phyloP scores from a whole-genome alignment of 2,329 filamentous ascomycete species.

The Epichloe hybrida region DNA sequence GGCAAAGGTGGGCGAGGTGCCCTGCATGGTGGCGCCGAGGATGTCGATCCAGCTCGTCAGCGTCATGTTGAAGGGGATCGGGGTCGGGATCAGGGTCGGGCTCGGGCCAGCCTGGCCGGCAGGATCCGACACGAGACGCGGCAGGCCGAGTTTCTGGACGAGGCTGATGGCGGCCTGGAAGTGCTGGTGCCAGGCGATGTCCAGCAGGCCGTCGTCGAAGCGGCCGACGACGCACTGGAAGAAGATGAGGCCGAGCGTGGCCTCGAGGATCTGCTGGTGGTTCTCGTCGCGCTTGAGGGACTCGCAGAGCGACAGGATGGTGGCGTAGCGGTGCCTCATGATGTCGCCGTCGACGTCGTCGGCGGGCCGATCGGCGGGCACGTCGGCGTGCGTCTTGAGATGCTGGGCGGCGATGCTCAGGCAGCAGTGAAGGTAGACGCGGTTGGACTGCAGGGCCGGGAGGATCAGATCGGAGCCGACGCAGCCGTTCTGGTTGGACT shows the following conservation, averaged over 20 bases:
- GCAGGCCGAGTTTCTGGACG: slow-evolving; percentile 72
- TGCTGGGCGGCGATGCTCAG: slow-evolving; percentile 87
- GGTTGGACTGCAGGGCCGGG: slow-evolving; percentile 80
- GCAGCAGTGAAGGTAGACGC: slow-evolving; percentile 89
- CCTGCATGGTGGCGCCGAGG: slow-evolving; percentile 82
- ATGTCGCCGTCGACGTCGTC: slow-evolving; percentile 82
- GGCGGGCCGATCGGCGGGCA: slow-evolving; percentile 44
- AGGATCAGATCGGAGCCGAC: slow-evolving; percentile 72
- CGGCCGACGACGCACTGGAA: slow-evolving; percentile 88
- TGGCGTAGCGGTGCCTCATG: slow-evolving; percentile 79
- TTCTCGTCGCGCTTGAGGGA: slow-evolving; percentile 68
- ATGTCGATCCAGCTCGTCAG: slow-evolving; percentile 94
- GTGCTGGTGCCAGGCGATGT: slow-evolving; percentile 95
- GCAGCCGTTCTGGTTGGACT: slow-evolving; percentile 76
- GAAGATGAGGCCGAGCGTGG: slow-evolving; percentile 88
- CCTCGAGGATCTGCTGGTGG: slow-evolving; percentile 80
- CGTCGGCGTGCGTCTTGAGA: slow-evolving; percentile 57
- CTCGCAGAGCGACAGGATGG: slow-evolving; percentile 74
- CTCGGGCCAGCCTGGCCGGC: slow-evolving; percentile 24
- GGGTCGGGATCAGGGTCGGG: slow-evolving; percentile 12
- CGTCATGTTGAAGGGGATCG: slow-evolving; percentile 89
- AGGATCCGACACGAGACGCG: slow-evolving; percentile 48
- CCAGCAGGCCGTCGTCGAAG: slow-evolving; percentile 69
- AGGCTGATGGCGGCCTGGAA: slow-evolving; percentile 83
- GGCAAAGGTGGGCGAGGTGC: slow-evolving; percentile 73